Percentiles rank a stretch among this genome's conserved stretches.
phyloP scores from a whole-genome alignment of 306 rosid genomes.

The Sesbania bispinosa region DNA sequence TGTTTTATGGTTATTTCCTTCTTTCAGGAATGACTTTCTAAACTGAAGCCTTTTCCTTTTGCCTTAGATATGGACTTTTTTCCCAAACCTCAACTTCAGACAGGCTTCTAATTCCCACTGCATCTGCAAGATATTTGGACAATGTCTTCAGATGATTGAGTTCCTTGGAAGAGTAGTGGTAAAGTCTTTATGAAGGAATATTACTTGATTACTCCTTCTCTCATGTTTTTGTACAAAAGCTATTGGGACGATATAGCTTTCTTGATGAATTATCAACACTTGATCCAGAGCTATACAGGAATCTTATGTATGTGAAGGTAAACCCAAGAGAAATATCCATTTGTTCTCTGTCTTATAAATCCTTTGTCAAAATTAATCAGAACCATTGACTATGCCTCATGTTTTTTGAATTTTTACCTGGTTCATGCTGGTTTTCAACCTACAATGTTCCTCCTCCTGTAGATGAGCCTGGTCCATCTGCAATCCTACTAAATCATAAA shows the following conservation, averaged over 20 bases:
- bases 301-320: slow-evolving; percentile 97
- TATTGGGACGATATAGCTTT: slow-evolving; percentile 93
- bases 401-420: slow-evolving; percentile 11
- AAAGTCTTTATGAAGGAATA: slow-evolving; percentile 97
- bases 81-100: slow-evolving; percentile 87
- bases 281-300: slow-evolving; percentile 89
- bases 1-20: slow-evolving; percentile 22
- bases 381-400: not conserved
- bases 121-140: slow-evolving; percentile 82
- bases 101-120: slow-evolving; percentile 75
- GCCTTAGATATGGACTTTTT: slow-evolving; percentile 75
- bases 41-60: slow-evolving; percentile 27
- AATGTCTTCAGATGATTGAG: slow-evolving; percentile 94
- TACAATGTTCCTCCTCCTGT: slow-evolving; percentile 16
- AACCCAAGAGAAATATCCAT: slow-evolving; percentile 23
- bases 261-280: slow-evolving; percentile 95
- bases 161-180: slow-evolving; percentile 96
- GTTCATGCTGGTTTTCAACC: slow-evolving; percentile 6
- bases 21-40: slow-evolving; percentile 19
- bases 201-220: slow-evolving; percentile 95
- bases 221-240: slow-evolving; percentile 86
- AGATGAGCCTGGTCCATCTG: slow-evolving; percentile 10
- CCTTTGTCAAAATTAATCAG: slow-evolving; percentile 9
- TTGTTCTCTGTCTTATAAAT: slow-evolving; percentile 10
- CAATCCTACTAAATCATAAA: slow-evolving; percentile 5